Percentiles rank a stretch among this genome's conserved stretches.
Evolutionary conservation across 352 stramenopile species (phyloP).

Genomic region (Pythium volutum): DNA sequence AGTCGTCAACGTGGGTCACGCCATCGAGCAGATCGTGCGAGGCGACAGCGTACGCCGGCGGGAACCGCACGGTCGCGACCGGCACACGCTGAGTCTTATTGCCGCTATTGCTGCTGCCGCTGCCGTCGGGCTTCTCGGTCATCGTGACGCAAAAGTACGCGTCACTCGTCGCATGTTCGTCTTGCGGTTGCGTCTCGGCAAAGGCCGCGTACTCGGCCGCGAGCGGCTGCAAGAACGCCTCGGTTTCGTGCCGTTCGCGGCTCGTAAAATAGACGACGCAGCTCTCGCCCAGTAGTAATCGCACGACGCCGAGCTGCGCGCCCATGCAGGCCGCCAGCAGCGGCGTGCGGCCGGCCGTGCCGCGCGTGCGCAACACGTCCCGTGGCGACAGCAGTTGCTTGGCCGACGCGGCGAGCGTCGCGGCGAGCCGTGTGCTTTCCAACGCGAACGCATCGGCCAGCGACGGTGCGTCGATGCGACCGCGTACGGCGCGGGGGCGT

Average conservation of each 20-base stretch:
- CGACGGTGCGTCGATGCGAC: neutral
- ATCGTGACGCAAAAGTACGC: slow-evolving; percentile 45
- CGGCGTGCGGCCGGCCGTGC: slow-evolving; percentile 54
- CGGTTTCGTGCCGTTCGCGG: slow-evolving; percentile 37
- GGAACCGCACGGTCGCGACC: slow-evolving; percentile 46
- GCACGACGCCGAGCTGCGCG: slow-evolving; percentile 57
- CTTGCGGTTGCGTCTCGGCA: neutral
- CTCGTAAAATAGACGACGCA: slow-evolving; percentile 69
- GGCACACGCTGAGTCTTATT: slow-evolving; percentile 50
- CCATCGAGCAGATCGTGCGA: slow-evolving; percentile 48
- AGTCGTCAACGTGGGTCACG: slow-evolving; percentile 55
- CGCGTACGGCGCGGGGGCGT: neutral
- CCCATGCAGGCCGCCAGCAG: slow-evolving; percentile 67
- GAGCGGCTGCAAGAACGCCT: slow-evolving; percentile 42
- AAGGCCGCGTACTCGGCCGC: slow-evolving; percentile 21
- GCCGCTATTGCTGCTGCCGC: neutral
- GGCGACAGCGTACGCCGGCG: slow-evolving; percentile 33
- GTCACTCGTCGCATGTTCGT: neutral
- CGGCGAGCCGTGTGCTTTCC: slow-evolving; percentile 6
- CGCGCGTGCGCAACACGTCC: slow-evolving; percentile 33
- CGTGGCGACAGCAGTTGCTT: slow-evolving; percentile 13
- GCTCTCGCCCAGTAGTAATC: slow-evolving; percentile 57
- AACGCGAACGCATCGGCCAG: neutral
- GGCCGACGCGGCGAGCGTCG: neutral
- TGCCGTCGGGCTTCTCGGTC: slow-evolving; percentile 34